These are phyloP conservation scores for Carpinus viminea DNA, from an alignment of 306 rosid genomes.

Conservation along the genomic window DNA sequence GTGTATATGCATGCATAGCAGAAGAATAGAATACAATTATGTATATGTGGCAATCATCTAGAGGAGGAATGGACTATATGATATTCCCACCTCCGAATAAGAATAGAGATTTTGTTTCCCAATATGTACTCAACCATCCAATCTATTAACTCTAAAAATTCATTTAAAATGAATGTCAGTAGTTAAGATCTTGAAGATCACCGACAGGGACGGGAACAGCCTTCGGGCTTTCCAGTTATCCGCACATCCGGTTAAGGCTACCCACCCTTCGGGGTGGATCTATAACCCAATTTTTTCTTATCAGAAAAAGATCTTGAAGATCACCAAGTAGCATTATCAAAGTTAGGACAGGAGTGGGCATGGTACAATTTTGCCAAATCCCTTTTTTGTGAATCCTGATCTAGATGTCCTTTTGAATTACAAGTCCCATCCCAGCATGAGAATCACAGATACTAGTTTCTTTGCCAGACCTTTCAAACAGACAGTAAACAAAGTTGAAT, in stretches of 20 bases:
- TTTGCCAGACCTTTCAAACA: conserved; percentile 25
- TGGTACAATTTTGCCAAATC: neutral
- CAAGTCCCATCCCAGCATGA: neutral
- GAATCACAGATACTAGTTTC: conserved; percentile 6
- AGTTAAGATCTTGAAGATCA: neutral
- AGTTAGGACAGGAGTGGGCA: neutral
- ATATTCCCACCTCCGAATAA: conserved; percentile 19
- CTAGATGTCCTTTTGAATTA: neutral
- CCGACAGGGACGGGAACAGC: too few relatives aligned
- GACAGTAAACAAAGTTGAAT: conserved; percentile 21
- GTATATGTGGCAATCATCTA: neutral
- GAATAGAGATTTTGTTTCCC: conserved; percentile 7
- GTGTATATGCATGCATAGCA: conserved; percentile 17
- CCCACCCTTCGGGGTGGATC: too few relatives aligned
- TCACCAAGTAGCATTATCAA: neutral
- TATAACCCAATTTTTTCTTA: too few relatives aligned
- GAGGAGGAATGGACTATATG: conserved; percentile 19
- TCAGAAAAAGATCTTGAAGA: neutral
- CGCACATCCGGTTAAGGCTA: too few relatives aligned
- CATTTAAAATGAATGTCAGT: neutral
- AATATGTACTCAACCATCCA: conserved; percentile 9
- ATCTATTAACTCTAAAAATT: neutral
- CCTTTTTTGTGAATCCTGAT: neutral
- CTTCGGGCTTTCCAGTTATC: too few relatives aligned
- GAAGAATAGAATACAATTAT: conserved; percentile 12